Percentiles rank a stretch among this genome's conserved stretches.
These are phyloP conservation scores for Thraustochytrium striatum DNA, from an alignment of 352 stramenopile species.

Conservation along the genomic window DNA sequence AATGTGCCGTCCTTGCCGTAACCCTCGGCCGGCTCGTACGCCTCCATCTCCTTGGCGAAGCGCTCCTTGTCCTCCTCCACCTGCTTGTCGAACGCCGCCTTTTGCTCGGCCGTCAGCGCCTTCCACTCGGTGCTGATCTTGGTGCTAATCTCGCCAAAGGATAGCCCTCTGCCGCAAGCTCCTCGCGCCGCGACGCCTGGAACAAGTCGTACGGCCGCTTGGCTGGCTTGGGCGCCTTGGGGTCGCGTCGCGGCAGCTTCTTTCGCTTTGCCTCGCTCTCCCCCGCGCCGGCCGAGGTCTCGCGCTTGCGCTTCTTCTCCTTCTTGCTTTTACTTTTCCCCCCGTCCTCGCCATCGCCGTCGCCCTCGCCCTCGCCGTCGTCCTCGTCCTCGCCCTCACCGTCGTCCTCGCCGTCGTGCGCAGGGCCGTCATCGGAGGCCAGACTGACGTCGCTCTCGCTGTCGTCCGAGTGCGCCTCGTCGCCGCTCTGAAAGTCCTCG, in stretches of 20 bases:
- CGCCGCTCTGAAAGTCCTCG: slow-evolving; percentile 46
- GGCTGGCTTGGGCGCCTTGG: slow-evolving; percentile 58
- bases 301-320: slow-evolving; percentile 54
- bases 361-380: background rate
- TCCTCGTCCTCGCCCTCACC: slow-evolving; percentile 60
- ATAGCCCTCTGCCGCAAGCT: slow-evolving; percentile 41
- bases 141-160: slow-evolving; percentile 62
- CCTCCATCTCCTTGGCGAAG: slow-evolving; percentile 64
- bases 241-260: slow-evolving; percentile 53
- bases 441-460: slow-evolving; percentile 63
- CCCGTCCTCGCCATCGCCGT: slow-evolving; percentile 49
- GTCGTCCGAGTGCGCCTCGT: slow-evolving; percentile 4
- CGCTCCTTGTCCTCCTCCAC: slow-evolving; percentile 61
- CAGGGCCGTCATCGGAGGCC: slow-evolving; percentile 71
- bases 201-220: slow-evolving; percentile 71
- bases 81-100: slow-evolving; percentile 65
- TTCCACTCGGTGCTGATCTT: slow-evolving; percentile 66
- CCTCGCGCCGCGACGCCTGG: slow-evolving; percentile 61
- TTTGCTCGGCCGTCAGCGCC: slow-evolving; percentile 60
- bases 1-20: slow-evolving; percentile 17
- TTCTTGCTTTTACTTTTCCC: slow-evolving; percentile 51
- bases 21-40: slow-evolving; percentile 56
- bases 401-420: slow-evolving; percentile 65
- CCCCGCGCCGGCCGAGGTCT: slow-evolving; percentile 56
- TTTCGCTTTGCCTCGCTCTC: slow-evolving; percentile 56